Conservation (phyloP, 305 asterid species). For the Fraxinus albicans region DNA sequence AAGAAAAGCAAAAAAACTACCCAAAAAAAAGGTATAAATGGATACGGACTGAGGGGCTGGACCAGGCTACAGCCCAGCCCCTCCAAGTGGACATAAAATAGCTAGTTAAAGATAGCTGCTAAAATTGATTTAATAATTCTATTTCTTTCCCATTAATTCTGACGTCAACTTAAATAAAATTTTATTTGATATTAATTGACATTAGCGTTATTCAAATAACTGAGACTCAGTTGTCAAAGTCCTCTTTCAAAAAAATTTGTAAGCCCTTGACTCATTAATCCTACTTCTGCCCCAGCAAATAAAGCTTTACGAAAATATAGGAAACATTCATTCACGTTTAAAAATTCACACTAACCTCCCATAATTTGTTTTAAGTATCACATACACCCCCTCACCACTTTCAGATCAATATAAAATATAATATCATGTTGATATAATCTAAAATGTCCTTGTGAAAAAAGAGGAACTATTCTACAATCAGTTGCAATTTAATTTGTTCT, state of each 20-base stretch:
- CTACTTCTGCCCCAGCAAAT: not conserved
- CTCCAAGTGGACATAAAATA: not conserved
- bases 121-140: not conserved
- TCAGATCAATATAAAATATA: not conserved
- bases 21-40: no score
- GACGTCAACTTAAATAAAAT: not conserved
- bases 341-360: not conserved
- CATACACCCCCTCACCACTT: not conserved
- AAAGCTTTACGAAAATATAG: not conserved
- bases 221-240: not conserved
- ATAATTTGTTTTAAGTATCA: not conserved
- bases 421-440: not conserved
- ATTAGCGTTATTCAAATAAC: not conserved
- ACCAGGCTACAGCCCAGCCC: no score
- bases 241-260: not conserved
- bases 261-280: not conserved
- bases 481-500: not conserved
- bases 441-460: not conserved
- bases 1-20: no score
- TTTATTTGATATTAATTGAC: no score
- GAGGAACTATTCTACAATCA: not conserved
- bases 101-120: not conserved
- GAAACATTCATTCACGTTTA: not conserved
- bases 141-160: not conserved
- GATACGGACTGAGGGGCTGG: no score